Base-by-base conservation (phyloP, 352 stramenopile species). In the Sclerospora graminicola region DNA sequence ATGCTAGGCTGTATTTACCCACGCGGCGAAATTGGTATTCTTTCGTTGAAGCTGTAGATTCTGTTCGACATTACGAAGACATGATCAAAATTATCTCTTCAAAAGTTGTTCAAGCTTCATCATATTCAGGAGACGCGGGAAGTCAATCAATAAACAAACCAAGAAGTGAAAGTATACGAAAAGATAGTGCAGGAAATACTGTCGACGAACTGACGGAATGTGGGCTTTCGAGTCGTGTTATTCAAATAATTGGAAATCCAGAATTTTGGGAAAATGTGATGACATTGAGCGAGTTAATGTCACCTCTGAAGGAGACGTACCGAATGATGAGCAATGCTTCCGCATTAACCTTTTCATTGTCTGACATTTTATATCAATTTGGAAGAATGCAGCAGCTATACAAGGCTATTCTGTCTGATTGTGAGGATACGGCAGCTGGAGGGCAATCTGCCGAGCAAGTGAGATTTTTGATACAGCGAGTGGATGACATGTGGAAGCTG, bases 1-100 rank as follows among this genome's bases (percentile, higher is more conserved):
- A 84, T 35, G 73, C 71, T 21, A 29, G 54, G 5, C 50, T 89
- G 7, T 57, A 73, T 31, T 47, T 69, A n/a, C 73, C 76, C 1
- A 53, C 49, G 27, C 58, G 49, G 5, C 45, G 67, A 13, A 51
- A 67, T 8, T 89, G 73, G 76, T 82, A 84, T 36, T 84, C 76
- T 6, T 89, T 89, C 29, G 83, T 89, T 36, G 76, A 89, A 53
- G 69, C 69, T 46, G 68, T 89, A 10, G 73, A 89, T 54, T 89
- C 71, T 4, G 66, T 86, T 44, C 70, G 73, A 6, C 76, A 89
- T 39, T 86, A 81, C 46, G 73, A 86, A 56, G 76, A 89, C 29
- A 81, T 84, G 73, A 83, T 89, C 53, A 89, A 89, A 52, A 83
- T 84, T 31, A 82, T 89, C 26, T 65, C 73, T 4, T 69, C 63